Evolutionary conservation across 192 early-diverging fungal species (phyloP), one percentile per base, ranked within the genome.

Genomic region (Spizellomyces punctatus): DNA sequence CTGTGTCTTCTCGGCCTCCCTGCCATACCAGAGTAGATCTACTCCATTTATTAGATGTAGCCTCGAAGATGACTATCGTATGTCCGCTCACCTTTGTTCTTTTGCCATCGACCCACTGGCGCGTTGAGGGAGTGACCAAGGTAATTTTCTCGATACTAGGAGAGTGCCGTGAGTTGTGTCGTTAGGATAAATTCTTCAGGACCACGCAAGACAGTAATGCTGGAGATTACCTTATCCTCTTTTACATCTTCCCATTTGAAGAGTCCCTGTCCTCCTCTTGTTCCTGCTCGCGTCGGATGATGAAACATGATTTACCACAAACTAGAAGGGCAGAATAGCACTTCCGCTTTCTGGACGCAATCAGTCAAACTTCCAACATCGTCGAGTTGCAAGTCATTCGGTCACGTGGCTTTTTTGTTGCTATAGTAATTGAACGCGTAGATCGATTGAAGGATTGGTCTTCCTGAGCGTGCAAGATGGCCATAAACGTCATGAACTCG

Each of bases 61-160:
- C 52, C 52, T 19, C 52, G 52, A 54, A 54, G 17, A n/a, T 54
- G 17, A 36, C 27, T 36, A 17, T 49, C 12, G n/a, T 41, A n/a
- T 16, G 10, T n/a, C 16, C 60, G 8, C 60, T 71, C 80, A 77
- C 84, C 83, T 61, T 68, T 75, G 49, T 75, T 67, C 64, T 88
- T 83, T 76, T 89, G 88, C 91, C 91, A 94, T 16, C 91, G 82
- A 4, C 93, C 93, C 0, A 92, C 89, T 5, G 93, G 91, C 8
- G 93, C 93, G 58, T 84, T 83, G 16, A 94, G 50, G 6, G 91
- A 92, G 79, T 94, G 90, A 7, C 93, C 93, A 17, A 94, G 83
- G 73, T 94, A 94, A 76, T 93, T 91, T 81, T 94, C 93, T 43
- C 93, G 80, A 67, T 91, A 77, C 67, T 91, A 48, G 36, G 12